Evolutionary conservation across 441 rosid species (phyloP), one percentile per base, ranked within the genome.

Genomic region (Hura crepitans): DNA sequence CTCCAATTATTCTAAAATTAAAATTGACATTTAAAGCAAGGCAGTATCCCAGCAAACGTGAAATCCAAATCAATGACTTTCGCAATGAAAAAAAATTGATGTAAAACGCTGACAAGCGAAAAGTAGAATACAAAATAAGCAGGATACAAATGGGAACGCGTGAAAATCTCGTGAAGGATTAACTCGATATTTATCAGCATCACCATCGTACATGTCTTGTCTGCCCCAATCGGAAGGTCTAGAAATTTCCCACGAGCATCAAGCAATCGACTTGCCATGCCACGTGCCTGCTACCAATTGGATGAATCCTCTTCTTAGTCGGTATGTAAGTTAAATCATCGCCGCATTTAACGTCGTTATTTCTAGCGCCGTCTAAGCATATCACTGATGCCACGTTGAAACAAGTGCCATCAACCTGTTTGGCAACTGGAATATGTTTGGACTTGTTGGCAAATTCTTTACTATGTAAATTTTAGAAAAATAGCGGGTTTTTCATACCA

Each of bases 261-360:
- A 47, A 3, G 49, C 61, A 5, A 22, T 69, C 22, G 3, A 39
- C 55, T 49, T 0, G 0, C 42, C 27, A 35, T 53, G 2, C 47
- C 65, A 75, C 81, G 74, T 70, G 75, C 20, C 77, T 1, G 5
- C 1, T 18, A 1, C 0, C 3, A 0, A 62, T 46, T 72, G 56
- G 79, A 9, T 1, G 22, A 31, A 35, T 25, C 47, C 66, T 74
- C 81, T 72, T 79, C 74, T 78, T 71, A 20, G 77, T 39, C 59
- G 46, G 70, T 73, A 66, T 14, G 59, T 51, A 66, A 66, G 69
- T 66, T 66, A 65, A 66, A 49, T 47, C 0, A n/a, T 18, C 59
- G 61, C 51, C 27, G 28, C 39, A 31, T 20, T 59, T 56, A 35
- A 45, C 46, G 62, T 61, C 72, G 56, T 69, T 50, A 58, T 11